A percentile compares a stretch with the other conserved stretches of the same genome.
Evolutionary conservation across 306 rosid species (phyloP).

Genomic region (Vigna mungo): DNA sequence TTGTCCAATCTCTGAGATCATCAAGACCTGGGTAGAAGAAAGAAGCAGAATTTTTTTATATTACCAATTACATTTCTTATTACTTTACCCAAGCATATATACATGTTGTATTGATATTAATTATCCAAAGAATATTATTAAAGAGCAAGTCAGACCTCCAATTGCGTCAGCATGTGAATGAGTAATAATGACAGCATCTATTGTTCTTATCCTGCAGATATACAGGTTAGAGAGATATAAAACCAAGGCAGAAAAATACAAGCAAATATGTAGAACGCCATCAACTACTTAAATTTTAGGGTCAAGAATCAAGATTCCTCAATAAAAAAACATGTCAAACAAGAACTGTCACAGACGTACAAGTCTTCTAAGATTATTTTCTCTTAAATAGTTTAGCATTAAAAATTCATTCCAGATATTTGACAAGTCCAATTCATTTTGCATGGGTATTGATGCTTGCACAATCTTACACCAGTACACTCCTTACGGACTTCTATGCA

Average conservation of each 20-base stretch:
- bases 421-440: conserved; percentile 31
- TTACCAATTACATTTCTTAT: conserved; percentile 15
- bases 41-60: conserved; percentile 38
- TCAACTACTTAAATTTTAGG: conserved; percentile 27
- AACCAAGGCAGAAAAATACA: conserved; percentile 37
- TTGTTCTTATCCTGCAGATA: conserved; percentile 95
- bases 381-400: conserved; percentile 9
- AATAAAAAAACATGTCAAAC: conserved; percentile 12
- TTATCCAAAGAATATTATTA: conserved; percentile 38
- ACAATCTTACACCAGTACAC: background rate
- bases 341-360: conserved; percentile 14
- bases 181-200: conserved; percentile 94
- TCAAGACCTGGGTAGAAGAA: conserved; percentile 70
- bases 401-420: conserved; percentile 27
- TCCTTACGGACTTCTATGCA: conserved; percentile 3
- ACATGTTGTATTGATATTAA: conserved; percentile 32
- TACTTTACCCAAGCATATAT: conserved; percentile 36
- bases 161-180: conserved; percentile 99
- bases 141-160: conserved; percentile 74
- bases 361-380: background rate
- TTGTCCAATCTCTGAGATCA: conserved; percentile 98
- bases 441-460: background rate
- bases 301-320: conserved; percentile 15
- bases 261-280: conserved; percentile 35
- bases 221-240: conserved; percentile 52